Evolutionary conservation across 1,139 yeast species (phyloP), one percentile per base, ranked within the genome.

Genomic region (Geotrichum restrictum): DNA sequence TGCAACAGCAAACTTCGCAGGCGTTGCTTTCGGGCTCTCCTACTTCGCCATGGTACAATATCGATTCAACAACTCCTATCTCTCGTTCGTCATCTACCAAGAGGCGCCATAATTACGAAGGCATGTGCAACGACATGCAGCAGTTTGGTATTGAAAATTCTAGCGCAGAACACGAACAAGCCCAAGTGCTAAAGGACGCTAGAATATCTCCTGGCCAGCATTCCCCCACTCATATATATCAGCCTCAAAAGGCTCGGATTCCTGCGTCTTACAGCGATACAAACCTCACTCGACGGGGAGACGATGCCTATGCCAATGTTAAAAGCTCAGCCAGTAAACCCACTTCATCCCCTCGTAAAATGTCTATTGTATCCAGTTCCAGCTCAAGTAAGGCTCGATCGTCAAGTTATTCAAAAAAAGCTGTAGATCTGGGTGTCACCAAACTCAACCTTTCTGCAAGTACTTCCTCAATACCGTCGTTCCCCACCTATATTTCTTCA

Each of bases 361-460:
- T 14, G 14, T 38, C 44, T 16, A 40, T 33, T n/a, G 27, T 45
- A 7, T 14, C 48, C n/a, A 11, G 41, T 16, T 40, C 34, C 27
- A 48, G 45, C 40, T 47, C 50, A 3, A 40, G 40, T 22, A 29
- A 48, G 33, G 42, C 46, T 11, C 45, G 50, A 24, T 29, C 50
- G 1, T 48, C 50, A 13, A 16, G 45, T 14, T 48, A 40, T 27
- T 10, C 43, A 4, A 48, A 48, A 24, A 48, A 48, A 29, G 36
- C 50, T 3, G 34, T 27, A 14, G 50, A 48, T 22, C 21, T 48
- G 3, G 45, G 50, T 16, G 33, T 40, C 2, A 33, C 45, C 18
- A 33, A 19, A 29, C 40, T 41, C 14, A 40, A 40, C 34, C 18
- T 48, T 16, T 16, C 45, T n/a, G 21, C 41, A 3, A 40, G 34